Base-by-base conservation (phyloP, 1,284 basidiomycete species). In the Ustilago tritici region DNA sequence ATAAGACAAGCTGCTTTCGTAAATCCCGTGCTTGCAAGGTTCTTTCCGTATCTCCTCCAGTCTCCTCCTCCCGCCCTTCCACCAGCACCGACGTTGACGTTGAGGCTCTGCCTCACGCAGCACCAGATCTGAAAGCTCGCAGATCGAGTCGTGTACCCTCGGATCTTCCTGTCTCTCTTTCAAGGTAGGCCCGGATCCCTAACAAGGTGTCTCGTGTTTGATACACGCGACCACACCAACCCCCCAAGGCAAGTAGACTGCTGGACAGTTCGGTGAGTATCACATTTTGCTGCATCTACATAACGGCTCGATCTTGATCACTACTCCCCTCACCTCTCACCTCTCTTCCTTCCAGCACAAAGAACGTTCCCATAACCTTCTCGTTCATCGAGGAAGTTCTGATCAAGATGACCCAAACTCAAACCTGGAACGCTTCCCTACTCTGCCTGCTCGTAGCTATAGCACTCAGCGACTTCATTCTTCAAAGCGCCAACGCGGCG, bases 251-350 rank as follows among this genome's bases (percentile, higher is more conserved):
- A 56, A 32, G 31, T 3, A 19, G 31, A 17, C 58, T 61, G 59
- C 59, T 41, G 41, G 69, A 50, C 63, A 59, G 50, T 47, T 52
- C 59, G 38, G 68, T 70, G 62, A 70, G 68, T 61, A 61, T 23
- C 23, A 43, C 32, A n/a, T 56, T 56, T 34, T 35, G n/a, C n/a
- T 19, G 15, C 28, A 36, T 36, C 31, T 19, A 54, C 17, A 54
- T 10, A 19, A 19, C 7, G 31, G 38, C 34, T 46, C 32, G 34
- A 53, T 7, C 8, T 36, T 31, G 35, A 46, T 49, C 56, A 55
- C 56, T 47, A 32, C 40, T 55, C 15, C 31, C n/a, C 53, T 40
- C 36, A 11, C n/a, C 28, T 50, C n/a, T 12, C 12, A 28, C 38
- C 38, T 11, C 11, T 23, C 9, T 28, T 7, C 46, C 8, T 12